These are phyloP conservation scores for Colletotrichum sp. DNA, from an alignment of 2,329 filamentous ascomycete species.

Conservation along the genomic window DNA sequence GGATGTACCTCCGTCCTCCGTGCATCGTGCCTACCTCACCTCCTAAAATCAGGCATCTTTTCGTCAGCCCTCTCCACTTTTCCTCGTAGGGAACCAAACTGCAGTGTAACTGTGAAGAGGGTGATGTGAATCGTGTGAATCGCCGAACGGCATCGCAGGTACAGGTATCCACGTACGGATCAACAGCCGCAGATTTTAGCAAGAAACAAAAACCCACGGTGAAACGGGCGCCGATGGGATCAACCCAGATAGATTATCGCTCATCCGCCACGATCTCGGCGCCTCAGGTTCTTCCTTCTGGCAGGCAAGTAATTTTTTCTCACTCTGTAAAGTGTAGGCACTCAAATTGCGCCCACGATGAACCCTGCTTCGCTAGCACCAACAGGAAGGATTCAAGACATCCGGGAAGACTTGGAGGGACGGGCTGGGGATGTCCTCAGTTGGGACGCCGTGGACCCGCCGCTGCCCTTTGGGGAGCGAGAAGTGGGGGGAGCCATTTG, in stretches of 20 bases:
- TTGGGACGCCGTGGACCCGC: not conserved
- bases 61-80: conserved; percentile 12
- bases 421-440: conserved; percentile 1
- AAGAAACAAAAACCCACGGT: conserved; percentile 8
- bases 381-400: not conserved
- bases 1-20: not conserved
- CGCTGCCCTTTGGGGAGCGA: conserved; percentile 4
- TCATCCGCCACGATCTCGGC: not conserved
- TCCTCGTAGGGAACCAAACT: not conserved
- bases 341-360: not conserved
- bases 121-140: not conserved
- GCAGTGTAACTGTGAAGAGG: not conserved
- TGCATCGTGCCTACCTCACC: not conserved
- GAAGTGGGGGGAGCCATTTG: not conserved
- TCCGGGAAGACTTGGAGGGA: not conserved
- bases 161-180: not conserved
- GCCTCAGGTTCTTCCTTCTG: not conserved
- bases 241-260: not conserved
- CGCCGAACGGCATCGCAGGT: not conserved
- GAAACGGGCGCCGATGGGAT: not conserved
- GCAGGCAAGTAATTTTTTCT: not conserved
- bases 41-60: not conserved
- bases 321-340: not conserved
- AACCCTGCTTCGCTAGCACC: not conserved
- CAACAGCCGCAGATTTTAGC: not conserved